Evolutionary conservation across 495 filamentous ascomycete genomes (phyloP).

Genomic region (Halenospora varia): DNA sequence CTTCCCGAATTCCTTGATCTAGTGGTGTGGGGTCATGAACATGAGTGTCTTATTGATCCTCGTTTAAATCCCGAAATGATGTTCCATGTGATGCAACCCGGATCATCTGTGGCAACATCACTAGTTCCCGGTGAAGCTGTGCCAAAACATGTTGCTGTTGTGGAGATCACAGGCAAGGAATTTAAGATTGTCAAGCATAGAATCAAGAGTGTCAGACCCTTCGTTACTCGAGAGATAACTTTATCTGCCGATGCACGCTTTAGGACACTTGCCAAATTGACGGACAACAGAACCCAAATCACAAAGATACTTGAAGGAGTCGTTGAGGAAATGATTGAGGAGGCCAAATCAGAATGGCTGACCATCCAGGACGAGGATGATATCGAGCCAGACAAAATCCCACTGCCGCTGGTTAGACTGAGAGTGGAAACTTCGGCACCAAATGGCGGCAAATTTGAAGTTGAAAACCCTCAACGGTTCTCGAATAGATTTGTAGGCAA

Average conservation of each 20-base stretch:
- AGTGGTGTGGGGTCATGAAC: constrained; percentile 95
- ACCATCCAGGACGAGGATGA: constrained; percentile 58
- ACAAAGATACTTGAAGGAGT: constrained; percentile 70
- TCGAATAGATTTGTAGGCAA: constrained; percentile 88
- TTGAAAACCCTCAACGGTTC: constrained; percentile 94
- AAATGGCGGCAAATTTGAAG: constrained; percentile 81
- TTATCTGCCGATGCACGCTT: constrained; percentile 73
- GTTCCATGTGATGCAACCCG: constrained; percentile 96
- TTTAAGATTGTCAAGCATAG: constrained; percentile 79
- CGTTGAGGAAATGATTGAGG: constrained; percentile 79
- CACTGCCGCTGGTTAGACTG: constrained; percentile 80
- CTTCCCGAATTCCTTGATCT: constrained; percentile 89
- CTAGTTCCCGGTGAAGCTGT: constrained; percentile 87
- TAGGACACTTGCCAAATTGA: constrained; percentile 69
- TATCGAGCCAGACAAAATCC: constrained; percentile 50
- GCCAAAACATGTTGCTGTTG: constrained; percentile 81
- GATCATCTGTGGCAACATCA: constrained; percentile 93
- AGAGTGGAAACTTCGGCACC: constrained; percentile 88
- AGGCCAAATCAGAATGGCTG: constrained; percentile 79
- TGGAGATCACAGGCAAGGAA: constrained; percentile 77
- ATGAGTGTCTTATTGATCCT: constrained; percentile 91
- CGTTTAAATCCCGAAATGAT: constrained; percentile 74
- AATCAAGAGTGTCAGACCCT: constrained; percentile 85
- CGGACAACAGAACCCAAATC: constrained; percentile 76
- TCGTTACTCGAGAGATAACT: constrained; percentile 79